phyloP scores from a whole-genome alignment of 164 flowering plant species.

The Sedum album region DNA sequence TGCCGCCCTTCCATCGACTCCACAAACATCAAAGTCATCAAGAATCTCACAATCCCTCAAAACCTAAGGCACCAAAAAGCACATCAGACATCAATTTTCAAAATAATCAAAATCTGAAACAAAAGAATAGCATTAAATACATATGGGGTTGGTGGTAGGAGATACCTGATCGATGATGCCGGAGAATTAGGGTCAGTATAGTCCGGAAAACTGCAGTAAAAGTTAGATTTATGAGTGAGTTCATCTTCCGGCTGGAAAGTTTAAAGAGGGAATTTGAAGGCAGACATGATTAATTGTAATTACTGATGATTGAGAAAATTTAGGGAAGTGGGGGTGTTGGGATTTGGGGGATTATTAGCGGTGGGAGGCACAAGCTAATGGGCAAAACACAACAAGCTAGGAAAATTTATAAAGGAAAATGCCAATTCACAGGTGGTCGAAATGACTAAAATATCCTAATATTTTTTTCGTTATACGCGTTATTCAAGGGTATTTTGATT shows the following conservation, averaged over 20 bases:
- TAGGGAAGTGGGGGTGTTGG: neutral
- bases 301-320: neutral
- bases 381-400: neutral
- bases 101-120: neutral
- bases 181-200: neutral
- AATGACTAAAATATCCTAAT: no score
- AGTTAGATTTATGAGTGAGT: neutral
- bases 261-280: neutral
- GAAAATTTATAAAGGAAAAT: neutral
- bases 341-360: neutral
- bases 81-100: neutral
- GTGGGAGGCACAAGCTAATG: slow-evolving; percentile 4
- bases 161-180: neutral
- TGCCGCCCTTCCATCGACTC: neutral
- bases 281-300: neutral
- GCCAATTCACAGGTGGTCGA: no score
- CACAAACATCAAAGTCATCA: neutral
- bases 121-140: neutral
- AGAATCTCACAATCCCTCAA: neutral
- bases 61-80: neutral
- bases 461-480: no score
- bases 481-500: no score
- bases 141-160: neutral
- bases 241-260: neutral
- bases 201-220: neutral